Percentiles rank a stretch among this genome's conserved stretches.
Evolutionary conservation across 202 grass and related monocot species (phyloP).

Genomic region (Dendrocalamus latiflorus): DNA sequence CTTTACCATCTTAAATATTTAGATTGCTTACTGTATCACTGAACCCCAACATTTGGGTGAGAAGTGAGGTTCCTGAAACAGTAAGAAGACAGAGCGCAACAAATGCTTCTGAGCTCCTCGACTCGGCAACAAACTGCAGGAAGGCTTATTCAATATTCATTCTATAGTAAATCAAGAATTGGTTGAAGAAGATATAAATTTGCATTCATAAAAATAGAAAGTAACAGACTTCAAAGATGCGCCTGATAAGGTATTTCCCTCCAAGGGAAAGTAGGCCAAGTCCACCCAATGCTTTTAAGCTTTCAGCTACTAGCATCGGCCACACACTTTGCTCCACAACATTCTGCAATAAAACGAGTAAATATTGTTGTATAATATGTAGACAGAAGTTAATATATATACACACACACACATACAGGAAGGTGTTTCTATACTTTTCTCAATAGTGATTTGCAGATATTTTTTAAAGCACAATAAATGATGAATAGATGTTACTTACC

Average conservation of each 20-base stretch:
- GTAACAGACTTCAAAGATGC: slow-evolving; percentile 81
- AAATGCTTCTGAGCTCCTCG: slow-evolving; percentile 98
- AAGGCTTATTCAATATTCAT: slow-evolving; percentile 20
- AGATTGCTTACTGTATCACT: slow-evolving; percentile 78
- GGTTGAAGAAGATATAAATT: neutral
- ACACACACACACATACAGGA: too few species aligned
- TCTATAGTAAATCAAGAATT: slow-evolving; percentile 1
- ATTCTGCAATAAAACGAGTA: slow-evolving; percentile 52
- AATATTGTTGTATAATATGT: neutral
- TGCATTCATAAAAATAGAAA: slow-evolving; percentile 25
- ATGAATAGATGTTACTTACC: too few species aligned
- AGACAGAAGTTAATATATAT: neutral
- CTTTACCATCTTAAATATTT: slow-evolving; percentile 8
- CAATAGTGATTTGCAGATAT: too few species aligned
- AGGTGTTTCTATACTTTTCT: too few species aligned
- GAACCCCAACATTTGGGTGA: slow-evolving; percentile 91
- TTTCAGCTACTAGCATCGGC: slow-evolving; percentile 80
- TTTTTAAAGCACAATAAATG: too few species aligned
- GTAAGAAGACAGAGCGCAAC: slow-evolving; percentile 95
- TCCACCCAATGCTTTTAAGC: slow-evolving; percentile 91
- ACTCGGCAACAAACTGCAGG: slow-evolving; percentile 88
- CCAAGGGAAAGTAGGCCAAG: slow-evolving; percentile 96
- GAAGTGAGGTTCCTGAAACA: slow-evolving; percentile 88
- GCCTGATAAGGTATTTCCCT: slow-evolving; percentile 82
- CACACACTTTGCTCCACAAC: slow-evolving; percentile 65